Base-by-base conservation (phyloP, 1,284 basidiomycete species). In the Trametes hirsuta region DNA sequence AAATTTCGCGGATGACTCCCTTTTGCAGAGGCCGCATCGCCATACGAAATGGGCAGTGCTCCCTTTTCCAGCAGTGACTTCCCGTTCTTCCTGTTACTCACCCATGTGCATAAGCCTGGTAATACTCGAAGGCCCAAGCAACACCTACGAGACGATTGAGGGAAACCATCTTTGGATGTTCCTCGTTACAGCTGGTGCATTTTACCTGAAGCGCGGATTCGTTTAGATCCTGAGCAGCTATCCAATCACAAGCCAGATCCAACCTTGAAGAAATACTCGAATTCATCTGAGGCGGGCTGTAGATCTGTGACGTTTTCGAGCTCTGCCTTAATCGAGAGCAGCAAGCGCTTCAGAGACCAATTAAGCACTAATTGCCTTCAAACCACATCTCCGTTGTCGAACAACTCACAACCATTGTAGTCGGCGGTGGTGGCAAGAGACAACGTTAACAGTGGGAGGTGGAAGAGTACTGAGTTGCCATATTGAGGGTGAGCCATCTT, bases 1-100 rank as follows among this genome's bases (percentile, higher is more conserved):
- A 66, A 93, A 93, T 69, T 88, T 92, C 39, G 91, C 91, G 9
- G 86, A 91, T 66, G 85, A 87, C 74, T 92, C 90, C 41, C 87
- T 84, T 75, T 87, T 92, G 79, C 91, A 93, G 45, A 81, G 71
- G 18, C 84, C 82, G 67, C 91, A 93, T 63, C 79, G 79, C 91
- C 91, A 93, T 40, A 93, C 88, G 67, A 93, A 88, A 71, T 93
- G 77, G 1, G 91, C 91, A 4, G 77, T 86, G 68, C 72, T 82
- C 37, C 85, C 83, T 74, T 87, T 92, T 8, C 86, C 79, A 14
- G 85, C 80, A 14, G 82, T 81, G n/a, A 91, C 76, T 61, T 86
- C 82, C 58, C 74, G 81, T 69, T 84, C 79, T 74, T 92, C 84
- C 90, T 93, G 66, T 11, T 53, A 40, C 9, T 46, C 9, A 10